A percentile compares a stretch with the other conserved stretches of the same genome.
Evolutionary conservation across 495 filamentous ascomycete genomes (phyloP).

Genomic region (Evernia prunastri): DNA sequence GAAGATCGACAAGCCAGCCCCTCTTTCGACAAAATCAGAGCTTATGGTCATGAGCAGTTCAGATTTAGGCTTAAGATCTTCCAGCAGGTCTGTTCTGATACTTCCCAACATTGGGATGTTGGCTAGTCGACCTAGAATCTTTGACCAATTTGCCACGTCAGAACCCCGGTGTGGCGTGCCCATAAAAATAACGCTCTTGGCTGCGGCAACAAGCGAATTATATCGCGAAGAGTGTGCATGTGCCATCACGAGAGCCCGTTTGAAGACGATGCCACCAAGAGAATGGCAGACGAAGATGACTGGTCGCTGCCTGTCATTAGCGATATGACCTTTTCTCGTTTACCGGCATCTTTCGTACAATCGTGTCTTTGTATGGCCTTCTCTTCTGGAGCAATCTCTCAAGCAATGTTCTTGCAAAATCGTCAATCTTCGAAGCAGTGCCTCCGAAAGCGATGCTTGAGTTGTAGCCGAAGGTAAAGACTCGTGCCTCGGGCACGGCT

Average conservation of each 20-base stretch:
- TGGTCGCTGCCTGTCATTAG: constrained; percentile 16
- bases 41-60: too few relatives aligned
- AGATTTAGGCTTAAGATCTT: too few relatives aligned
- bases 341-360: constrained; percentile 21
- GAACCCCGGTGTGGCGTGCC: constrained; percentile 32
- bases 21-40: too few relatives aligned
- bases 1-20: too few relatives aligned
- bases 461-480: constrained; percentile 31
- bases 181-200: constrained; percentile 27
- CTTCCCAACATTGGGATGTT: too few relatives aligned
- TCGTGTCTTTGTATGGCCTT: constrained; percentile 12
- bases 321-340: constrained; percentile 6
- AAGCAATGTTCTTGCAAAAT: constrained; percentile 10
- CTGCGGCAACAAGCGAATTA: not conserved
- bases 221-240: constrained; percentile 10
- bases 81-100: too few relatives aligned
- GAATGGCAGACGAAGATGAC: constrained; percentile 35
- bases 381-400: constrained; percentile 1
- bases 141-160: constrained; percentile 9
- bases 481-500: constrained; percentile 20
- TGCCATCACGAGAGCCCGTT: constrained; percentile 27
- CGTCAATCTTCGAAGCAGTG: constrained; percentile 3
- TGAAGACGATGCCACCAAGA: constrained; percentile 33
- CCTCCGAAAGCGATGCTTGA: constrained; percentile 5
- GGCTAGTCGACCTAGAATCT: too few relatives aligned